A percentile compares a stretch with the other conserved stretches of the same genome.
Conservation (phyloP, 2,329 filamentous ascomycete genomes). For the Ceratocystis lukuohia region DNA sequence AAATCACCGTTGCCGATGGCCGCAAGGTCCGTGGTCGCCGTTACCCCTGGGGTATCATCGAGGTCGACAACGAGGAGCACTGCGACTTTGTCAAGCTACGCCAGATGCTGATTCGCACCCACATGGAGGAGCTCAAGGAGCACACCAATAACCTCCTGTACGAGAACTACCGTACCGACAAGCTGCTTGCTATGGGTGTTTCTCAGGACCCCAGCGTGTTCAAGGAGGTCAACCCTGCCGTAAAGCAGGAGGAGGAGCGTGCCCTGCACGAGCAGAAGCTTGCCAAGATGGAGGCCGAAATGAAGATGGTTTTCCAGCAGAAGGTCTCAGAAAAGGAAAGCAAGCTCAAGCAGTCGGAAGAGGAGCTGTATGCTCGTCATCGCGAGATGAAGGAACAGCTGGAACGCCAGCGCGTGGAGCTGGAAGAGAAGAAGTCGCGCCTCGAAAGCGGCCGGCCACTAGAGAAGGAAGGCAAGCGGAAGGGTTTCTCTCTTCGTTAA, state of each 20-base stretch:
- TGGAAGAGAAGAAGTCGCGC: constrained; percentile 96
- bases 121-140: constrained; percentile 99
- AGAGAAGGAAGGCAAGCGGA: constrained; percentile 97
- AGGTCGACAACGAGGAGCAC: constrained; percentile 99
- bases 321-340: constrained; percentile 99
- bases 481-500: constrained; percentile 98
- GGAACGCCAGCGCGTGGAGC: constrained; percentile 81
- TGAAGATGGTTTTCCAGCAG: constrained; percentile 99
- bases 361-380: constrained; percentile 94
- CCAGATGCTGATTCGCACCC: constrained; percentile 98
- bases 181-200: constrained; percentile 96
- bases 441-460: constrained; percentile 90
- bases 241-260: constrained; percentile 99
- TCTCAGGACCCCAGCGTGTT: constrained; percentile 97
- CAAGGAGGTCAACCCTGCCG: constrained; percentile 99
- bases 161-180: constrained; percentile 99
- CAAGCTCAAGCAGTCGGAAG: constrained; percentile 98
- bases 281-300: constrained; percentile 99
- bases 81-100: constrained; percentile 99
- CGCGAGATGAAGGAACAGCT: constrained; percentile 99
- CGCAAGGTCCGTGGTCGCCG: constrained; percentile 90
- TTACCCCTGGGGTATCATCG: constrained; percentile 97
- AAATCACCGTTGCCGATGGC: constrained; percentile 81
- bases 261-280: constrained; percentile 98
- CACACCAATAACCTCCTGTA: constrained; percentile 98